Evolutionary conservation across 2,329 filamentous ascomycete genomes (phyloP).

Genomic region (Sordariomycetes sp.): DNA sequence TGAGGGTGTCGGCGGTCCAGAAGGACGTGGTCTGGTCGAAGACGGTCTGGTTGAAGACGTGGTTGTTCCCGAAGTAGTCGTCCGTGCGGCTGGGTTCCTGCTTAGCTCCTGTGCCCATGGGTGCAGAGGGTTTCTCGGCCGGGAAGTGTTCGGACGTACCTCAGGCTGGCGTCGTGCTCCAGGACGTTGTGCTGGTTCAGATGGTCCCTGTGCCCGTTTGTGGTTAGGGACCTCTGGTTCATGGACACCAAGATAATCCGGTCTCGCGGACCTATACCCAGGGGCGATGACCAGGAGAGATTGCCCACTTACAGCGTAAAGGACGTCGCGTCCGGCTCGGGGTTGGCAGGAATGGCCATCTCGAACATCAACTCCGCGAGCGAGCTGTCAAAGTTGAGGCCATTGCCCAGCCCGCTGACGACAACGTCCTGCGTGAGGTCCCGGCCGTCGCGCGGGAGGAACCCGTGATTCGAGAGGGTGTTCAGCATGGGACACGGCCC

Average conservation of each 20-base stretch:
- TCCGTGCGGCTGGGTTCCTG: conserved; percentile 28
- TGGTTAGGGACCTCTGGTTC: background rate
- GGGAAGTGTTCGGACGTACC: conserved; percentile 12
- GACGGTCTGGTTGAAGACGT: conserved; percentile 39
- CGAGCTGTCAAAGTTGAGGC: conserved; percentile 23
- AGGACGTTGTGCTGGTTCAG: conserved; percentile 34
- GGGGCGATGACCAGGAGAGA: background rate
- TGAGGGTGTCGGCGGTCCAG: conserved; percentile 31
- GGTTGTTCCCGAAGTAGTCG: conserved; percentile 37
- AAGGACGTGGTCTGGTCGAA: conserved; percentile 33
- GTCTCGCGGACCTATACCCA: background rate
- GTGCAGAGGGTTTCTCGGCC: too few relatives aligned
- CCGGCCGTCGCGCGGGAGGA: conserved; percentile 32
- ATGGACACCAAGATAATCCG: background rate
- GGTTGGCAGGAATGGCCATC: conserved; percentile 29
- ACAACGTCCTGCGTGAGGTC: conserved; percentile 26
- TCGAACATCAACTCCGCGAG: conserved; percentile 29
- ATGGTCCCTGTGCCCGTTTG: conserved; percentile 17
- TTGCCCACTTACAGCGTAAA: background rate
- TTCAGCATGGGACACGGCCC: conserved; percentile 41
- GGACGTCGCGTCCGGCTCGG: conserved; percentile 7
- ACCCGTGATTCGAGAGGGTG: conserved; percentile 37
- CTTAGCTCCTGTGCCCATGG: background rate
- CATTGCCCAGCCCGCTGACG: conserved; percentile 21
- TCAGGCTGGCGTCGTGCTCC: conserved; percentile 37